Percentiles rank a stretch among this genome's conserved stretches.
Evolutionary conservation across 2,329 filamentous ascomycete genomes (phyloP).

Genomic region (Chaetomium globosum): DNA sequence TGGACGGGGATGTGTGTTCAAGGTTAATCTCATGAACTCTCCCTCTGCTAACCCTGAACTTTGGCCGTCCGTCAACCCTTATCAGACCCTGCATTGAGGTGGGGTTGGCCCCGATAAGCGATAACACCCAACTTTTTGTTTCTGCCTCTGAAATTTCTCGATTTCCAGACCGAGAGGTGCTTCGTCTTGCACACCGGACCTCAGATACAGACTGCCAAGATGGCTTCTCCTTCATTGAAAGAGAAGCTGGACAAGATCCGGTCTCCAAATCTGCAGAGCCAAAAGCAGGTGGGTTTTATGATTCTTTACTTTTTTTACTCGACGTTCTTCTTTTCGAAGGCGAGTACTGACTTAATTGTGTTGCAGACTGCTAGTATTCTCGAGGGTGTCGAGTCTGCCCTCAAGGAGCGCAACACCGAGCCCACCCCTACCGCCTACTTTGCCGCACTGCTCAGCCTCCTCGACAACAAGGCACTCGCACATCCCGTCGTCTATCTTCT

Average conservation of each 20-base stretch:
- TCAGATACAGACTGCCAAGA: constrained; percentile 39
- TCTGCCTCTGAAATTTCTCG: constrained; percentile 35
- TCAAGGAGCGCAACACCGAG: constrained; percentile 83
- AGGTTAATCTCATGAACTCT: neutral
- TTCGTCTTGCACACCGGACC: constrained; percentile 32
- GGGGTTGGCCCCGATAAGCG: constrained; percentile 31
- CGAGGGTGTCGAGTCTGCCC: constrained; percentile 86
- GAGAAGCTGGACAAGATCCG: constrained; percentile 98
- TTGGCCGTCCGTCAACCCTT: constrained; percentile 29
- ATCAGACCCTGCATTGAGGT: constrained; percentile 26
- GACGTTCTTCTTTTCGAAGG: constrained; percentile 19
- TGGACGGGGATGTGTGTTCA: neutral
- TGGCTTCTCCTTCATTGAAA: constrained; percentile 63
- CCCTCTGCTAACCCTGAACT: constrained; percentile 29
- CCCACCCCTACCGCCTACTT: constrained; percentile 90
- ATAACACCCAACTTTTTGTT: constrained; percentile 37
- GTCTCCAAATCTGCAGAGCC: constrained; percentile 92
- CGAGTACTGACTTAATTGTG: constrained; percentile 17
- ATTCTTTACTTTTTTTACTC: constrained; percentile 32
- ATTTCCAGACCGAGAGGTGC: constrained; percentile 27
- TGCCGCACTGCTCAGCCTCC: constrained; percentile 85
- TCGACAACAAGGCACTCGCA: constrained; percentile 81
- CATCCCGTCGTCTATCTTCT: constrained; percentile 92
- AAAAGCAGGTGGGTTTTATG: constrained; percentile 72
- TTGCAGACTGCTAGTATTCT: constrained; percentile 79